These are phyloP conservation scores for Geranium rotundifolium DNA, from an alignment of 345 rosid species.

Conservation along the genomic window DNA sequence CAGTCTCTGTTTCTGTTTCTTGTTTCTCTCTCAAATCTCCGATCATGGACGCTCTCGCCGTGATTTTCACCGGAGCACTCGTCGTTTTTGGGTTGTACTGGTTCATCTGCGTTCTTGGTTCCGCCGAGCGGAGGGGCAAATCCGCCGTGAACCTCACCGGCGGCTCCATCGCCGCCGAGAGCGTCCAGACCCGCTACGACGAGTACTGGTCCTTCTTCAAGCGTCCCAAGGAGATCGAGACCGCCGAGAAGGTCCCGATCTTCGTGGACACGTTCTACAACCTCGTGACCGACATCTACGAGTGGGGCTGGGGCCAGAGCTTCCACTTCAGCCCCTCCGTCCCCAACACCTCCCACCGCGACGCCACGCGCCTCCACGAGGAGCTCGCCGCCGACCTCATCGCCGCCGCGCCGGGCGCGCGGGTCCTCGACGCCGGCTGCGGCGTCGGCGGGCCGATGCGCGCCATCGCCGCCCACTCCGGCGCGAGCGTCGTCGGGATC, in stretches of 20 bases:
- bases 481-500: conserved; percentile 75
- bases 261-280: conserved; percentile 93
- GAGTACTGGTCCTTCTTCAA: conserved; percentile 84
- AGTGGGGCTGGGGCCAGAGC: conserved; percentile 99
- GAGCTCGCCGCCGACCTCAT: conserved; percentile 79
- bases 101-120: conserved; percentile 80
- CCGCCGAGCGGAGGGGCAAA: conserved; percentile 73
- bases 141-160: conserved; percentile 70
- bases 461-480: conserved; percentile 85
- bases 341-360: conserved; percentile 65
- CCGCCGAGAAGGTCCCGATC: conserved; percentile 71
- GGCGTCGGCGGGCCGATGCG: conserved; percentile 99
- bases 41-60: conserved; percentile 47
- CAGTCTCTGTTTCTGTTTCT: no score
- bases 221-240: conserved; percentile 76
- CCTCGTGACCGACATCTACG: conserved; percentile 88
- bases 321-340: conserved; percentile 86
- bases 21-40: background rate
- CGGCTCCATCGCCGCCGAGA: conserved; percentile 84
- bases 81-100: conserved; percentile 67
- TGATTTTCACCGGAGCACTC: conserved; percentile 61
- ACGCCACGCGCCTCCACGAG: conserved; percentile 80
- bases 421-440: conserved; percentile 82
- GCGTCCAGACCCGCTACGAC: conserved; percentile 60
- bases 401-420: conserved; percentile 37